These are phyloP conservation scores for Stagonosporopsis chrysanthemi DNA, from an alignment of 2,329 filamentous ascomycete genomes.

Conservation along the genomic window DNA sequence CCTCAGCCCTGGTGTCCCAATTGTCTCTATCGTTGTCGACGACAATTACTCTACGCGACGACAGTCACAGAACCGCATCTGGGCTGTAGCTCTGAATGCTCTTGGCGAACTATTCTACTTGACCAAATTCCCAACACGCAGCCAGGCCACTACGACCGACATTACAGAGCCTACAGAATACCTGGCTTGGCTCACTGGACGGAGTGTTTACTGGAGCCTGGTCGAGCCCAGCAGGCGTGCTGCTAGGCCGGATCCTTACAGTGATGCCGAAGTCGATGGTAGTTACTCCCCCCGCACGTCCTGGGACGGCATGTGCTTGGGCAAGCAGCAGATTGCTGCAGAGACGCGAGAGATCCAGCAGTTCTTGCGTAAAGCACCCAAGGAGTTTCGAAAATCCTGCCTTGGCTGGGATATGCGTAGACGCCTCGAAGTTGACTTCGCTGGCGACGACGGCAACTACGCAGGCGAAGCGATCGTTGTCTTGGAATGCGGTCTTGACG, in stretches of 20 bases:
- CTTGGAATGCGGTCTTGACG: conserved; percentile 73
- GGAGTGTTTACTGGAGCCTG: conserved; percentile 80
- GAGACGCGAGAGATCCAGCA: conserved; percentile 84
- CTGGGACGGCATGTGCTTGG: conserved; percentile 74
- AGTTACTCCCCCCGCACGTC: conserved; percentile 84
- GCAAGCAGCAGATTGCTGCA: conserved; percentile 71
- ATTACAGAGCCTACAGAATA: conserved; percentile 64
- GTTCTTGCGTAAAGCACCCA: conserved; percentile 75
- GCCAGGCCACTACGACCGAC: conserved; percentile 57
- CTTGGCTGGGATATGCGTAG: conserved; percentile 92
- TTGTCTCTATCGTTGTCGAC: conserved; percentile 83
- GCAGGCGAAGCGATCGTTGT: conserved; percentile 81
- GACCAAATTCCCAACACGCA: conserved; percentile 69
- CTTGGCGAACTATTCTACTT: conserved; percentile 91
- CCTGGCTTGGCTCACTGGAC: conserved; percentile 80
- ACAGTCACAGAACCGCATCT: conserved; percentile 74
- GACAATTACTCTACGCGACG: conserved; percentile 79
- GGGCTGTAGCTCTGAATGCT: conserved; percentile 93
- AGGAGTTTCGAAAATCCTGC: conserved; percentile 79
- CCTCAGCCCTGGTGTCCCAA: conserved; percentile 89
- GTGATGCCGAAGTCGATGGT: conserved; percentile 68
- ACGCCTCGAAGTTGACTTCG: conserved; percentile 86
- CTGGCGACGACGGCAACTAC: conserved; percentile 75
- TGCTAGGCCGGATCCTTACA: conserved; percentile 75
- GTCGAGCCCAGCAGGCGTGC: conserved; percentile 78